Percentiles rank a stretch among this genome's conserved stretches.
These are phyloP conservation scores for Gentiana dahurica DNA, from an alignment of 257 asterid genomes.

Conservation along the genomic window DNA sequence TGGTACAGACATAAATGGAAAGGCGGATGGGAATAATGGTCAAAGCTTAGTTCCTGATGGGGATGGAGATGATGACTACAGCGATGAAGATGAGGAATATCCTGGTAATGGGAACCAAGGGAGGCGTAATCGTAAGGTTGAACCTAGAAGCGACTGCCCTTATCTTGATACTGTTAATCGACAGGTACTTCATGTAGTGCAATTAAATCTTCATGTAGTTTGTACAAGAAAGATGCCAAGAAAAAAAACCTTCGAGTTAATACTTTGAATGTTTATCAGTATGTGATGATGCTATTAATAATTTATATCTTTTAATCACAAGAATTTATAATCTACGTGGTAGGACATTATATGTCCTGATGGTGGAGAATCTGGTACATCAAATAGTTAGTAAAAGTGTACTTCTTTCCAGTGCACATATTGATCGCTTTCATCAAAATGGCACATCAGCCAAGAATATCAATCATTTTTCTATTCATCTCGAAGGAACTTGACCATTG, in stretches of 20 bases:
- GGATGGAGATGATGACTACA: slow-evolving; percentile 14
- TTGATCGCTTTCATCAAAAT: no score
- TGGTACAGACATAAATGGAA: slow-evolving; percentile 15
- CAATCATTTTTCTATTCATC: no score
- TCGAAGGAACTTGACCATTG: no score
- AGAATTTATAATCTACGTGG: no score
- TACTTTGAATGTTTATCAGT: no score
- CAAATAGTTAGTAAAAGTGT: neutral
- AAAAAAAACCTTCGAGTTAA: no score
- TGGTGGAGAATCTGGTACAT: no score
- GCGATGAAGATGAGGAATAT: slow-evolving; percentile 33
- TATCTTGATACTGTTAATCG: slow-evolving; percentile 92
- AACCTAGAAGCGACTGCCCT: slow-evolving; percentile 90
- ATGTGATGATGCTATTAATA: no score
- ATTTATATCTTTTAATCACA: no score
- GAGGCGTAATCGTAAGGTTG: slow-evolving; percentile 46
- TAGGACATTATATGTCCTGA: no score
- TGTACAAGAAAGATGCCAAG: no score
- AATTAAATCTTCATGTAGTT: neutral
- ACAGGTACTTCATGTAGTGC: slow-evolving; percentile 41
- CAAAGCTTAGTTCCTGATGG: slow-evolving; percentile 20
- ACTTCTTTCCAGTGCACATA: neutral
- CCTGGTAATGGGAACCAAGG: slow-evolving; percentile 27
- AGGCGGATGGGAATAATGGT: slow-evolving; percentile 11
- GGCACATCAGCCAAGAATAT: no score